phyloP scores from a whole-genome alignment of 2,329 filamentous ascomycete genomes.

The Beauveria sp. region DNA sequence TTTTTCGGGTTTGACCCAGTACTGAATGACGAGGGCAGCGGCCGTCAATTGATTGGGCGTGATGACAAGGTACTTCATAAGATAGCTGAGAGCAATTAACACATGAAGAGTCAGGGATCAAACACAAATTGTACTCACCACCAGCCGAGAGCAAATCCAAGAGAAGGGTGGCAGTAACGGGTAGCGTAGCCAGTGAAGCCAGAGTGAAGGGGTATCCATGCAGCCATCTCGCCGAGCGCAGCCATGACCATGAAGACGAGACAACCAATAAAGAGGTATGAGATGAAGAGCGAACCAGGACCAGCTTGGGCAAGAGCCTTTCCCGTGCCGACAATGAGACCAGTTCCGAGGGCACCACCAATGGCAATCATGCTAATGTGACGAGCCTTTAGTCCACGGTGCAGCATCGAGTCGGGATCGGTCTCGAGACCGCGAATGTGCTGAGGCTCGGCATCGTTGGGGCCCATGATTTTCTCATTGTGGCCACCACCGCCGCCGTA shows the following conservation, averaged over 20 bases:
- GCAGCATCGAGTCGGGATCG: constrained; percentile 38
- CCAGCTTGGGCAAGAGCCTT: constrained; percentile 45
- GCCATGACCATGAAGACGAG: constrained; percentile 78
- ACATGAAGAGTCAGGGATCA: not conserved
- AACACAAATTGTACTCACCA: constrained; percentile 38
- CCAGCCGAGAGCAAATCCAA: constrained; percentile 73
- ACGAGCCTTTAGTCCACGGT: constrained; percentile 45
- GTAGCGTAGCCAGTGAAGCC: constrained; percentile 78
- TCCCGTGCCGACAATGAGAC: constrained; percentile 63
- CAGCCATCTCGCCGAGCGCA: constrained; percentile 75
- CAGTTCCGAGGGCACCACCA: constrained; percentile 67
- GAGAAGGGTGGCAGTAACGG: constrained; percentile 70
- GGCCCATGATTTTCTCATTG: constrained; percentile 3
- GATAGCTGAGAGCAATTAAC: constrained; percentile 32
- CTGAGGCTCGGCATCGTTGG: constrained; percentile 20
- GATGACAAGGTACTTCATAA: constrained; percentile 77
- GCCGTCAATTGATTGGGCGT: constrained; percentile 82
- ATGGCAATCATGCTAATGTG: constrained; percentile 59
- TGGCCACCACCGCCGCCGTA: not conserved
- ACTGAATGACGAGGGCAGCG: constrained; percentile 69
- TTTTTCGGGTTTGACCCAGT: constrained; percentile 58
- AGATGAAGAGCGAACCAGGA: constrained; percentile 63
- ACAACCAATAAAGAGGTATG: constrained; percentile 60
- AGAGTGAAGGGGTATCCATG: constrained; percentile 69
- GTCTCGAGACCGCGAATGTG: constrained; percentile 43